phyloP scores from a whole-genome alignment of 331 rosid species.

The Spiraea crenata region DNA sequence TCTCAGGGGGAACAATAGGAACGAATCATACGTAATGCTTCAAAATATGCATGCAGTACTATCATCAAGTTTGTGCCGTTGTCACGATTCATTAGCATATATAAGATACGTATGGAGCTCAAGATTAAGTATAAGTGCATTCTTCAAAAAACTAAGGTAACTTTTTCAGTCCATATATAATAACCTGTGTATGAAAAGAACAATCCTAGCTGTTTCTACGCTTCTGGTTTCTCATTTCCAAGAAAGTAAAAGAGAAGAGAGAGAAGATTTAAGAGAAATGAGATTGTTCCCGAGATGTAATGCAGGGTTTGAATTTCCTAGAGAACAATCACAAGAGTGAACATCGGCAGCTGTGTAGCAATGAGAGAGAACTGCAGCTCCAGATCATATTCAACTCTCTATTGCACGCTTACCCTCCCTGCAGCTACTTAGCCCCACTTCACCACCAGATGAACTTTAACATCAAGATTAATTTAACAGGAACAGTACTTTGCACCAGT shows the following conservation, averaged over 20 bases:
- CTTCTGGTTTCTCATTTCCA: conserved; percentile 1
- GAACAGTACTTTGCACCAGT: too few relatives aligned
- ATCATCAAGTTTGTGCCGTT: too few relatives aligned
- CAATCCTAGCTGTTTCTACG: background rate
- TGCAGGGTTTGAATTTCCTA: conserved; percentile 6
- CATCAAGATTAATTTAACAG: background rate
- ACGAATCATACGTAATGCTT: too few relatives aligned
- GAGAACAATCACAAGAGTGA: conserved; percentile 24
- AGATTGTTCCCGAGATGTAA: conserved; percentile 14
- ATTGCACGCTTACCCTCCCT: background rate
- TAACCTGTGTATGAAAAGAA: background rate
- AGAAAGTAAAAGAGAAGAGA: background rate
- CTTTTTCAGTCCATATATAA: background rate
- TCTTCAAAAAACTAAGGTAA: too few relatives aligned
- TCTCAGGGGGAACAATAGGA: too few relatives aligned
- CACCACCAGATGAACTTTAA: background rate
- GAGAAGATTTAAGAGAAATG: background rate
- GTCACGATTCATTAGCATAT: too few relatives aligned
- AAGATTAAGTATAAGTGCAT: too few relatives aligned
- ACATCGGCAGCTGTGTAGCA: conserved; percentile 1
- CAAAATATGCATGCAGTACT: too few relatives aligned
- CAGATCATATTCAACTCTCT: background rate
- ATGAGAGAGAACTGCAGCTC: background rate
- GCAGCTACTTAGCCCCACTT: background rate
- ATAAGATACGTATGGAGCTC: too few relatives aligned